phyloP scores from a whole-genome alignment of 805 yeast species.

The Saccharomyces cerevisiae region DNA sequence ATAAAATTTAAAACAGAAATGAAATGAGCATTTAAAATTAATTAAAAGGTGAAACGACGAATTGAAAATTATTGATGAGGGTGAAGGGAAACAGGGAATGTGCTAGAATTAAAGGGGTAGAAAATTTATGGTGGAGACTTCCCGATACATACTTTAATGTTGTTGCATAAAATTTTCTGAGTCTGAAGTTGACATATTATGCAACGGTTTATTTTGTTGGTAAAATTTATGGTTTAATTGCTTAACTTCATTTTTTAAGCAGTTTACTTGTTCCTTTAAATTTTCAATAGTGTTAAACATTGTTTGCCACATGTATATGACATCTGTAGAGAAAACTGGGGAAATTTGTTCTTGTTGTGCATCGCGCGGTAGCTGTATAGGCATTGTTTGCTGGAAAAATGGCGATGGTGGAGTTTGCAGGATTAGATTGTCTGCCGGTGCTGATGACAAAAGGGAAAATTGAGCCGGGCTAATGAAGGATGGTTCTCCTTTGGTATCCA shows the following conservation, averaged over 20 bases:
- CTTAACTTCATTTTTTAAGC: constrained; percentile 7
- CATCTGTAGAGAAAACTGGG: constrained; percentile 4
- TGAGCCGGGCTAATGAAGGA: background rate
- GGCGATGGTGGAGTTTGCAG: background rate
- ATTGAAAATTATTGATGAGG: background rate
- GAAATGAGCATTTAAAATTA: background rate
- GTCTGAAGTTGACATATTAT: background rate
- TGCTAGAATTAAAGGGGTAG: background rate
- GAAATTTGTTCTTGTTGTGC: constrained; percentile 1
- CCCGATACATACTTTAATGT: background rate
- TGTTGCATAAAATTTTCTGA: background rate
- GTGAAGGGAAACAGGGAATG: background rate
- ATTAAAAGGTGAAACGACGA: background rate
- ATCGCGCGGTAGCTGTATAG: constrained; percentile 1
- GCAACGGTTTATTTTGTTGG: constrained; percentile 3
- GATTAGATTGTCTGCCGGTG: background rate
- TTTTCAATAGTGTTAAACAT: constrained; percentile 8
- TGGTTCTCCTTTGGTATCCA: background rate
- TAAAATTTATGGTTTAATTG: constrained; percentile 5
- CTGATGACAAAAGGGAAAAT: background rate
- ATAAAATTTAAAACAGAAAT: background rate
- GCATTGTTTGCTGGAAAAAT: background rate
- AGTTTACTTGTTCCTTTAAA: constrained; percentile 13
- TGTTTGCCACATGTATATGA: constrained; percentile 8
- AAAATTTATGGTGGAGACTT: background rate